These are phyloP conservation scores for Arxiozyma slooffiae DNA, from an alignment of 1,139 yeast species.

Conservation along the genomic window DNA sequence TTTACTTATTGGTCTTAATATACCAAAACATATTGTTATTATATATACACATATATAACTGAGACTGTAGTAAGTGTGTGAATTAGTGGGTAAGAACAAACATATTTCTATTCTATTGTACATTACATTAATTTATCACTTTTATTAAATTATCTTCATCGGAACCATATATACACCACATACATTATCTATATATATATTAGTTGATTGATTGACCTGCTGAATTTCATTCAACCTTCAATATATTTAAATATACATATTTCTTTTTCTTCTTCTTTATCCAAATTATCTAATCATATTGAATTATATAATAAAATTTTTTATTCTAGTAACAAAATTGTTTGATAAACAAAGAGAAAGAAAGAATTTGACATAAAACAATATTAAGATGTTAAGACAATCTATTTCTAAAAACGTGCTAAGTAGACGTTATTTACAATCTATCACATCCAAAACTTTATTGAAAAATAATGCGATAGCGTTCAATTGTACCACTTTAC, in stretches of 20 bases:
- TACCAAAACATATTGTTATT: neutral
- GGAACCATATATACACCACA: neutral
- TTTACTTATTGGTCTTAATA: too few species aligned
- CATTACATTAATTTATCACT: neutral
- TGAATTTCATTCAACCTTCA: too few species aligned
- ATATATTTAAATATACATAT: too few species aligned
- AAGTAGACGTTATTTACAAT: constrained; percentile 1
- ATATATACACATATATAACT: neutral
- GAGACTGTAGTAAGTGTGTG: too few species aligned
- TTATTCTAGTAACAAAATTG: neutral
- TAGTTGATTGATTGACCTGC: too few species aligned
- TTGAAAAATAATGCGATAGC: neutral
- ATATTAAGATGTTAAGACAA: constrained; percentile 3
- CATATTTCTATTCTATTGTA: neutral
- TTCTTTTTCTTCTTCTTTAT: too few species aligned
- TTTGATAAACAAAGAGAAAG: neutral
- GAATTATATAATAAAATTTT: too few species aligned
- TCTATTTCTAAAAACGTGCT: neutral
- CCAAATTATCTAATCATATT: neutral
- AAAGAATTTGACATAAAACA: neutral
- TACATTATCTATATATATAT: too few species aligned
- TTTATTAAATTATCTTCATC: neutral
- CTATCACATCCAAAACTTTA: neutral
- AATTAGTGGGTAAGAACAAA: too few species aligned
- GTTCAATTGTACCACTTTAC: neutral